These are phyloP conservation scores for Gymnopus androsaceus DNA, from an alignment of 1,284 basidiomycete genomes.

Conservation along the genomic window DNA sequence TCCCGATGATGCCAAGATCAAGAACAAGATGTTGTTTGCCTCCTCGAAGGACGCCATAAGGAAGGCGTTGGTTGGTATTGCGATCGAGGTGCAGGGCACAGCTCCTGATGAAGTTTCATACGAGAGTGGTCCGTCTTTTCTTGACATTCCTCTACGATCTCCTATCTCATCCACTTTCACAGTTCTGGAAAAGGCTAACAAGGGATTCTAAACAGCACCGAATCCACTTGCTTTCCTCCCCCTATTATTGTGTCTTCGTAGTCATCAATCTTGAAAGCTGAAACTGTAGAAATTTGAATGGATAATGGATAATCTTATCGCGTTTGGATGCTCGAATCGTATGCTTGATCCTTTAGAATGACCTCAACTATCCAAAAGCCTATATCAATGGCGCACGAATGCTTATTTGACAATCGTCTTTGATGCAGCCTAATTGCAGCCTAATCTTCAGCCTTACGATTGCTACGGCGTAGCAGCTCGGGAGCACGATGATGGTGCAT, in stretches of 20 bases:
- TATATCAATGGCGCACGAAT: too few relatives aligned
- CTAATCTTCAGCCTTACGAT: too few relatives aligned
- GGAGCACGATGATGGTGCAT: too few relatives aligned
- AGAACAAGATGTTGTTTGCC: slow-evolving; percentile 94
- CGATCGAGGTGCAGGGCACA: slow-evolving; percentile 86
- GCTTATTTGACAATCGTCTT: too few relatives aligned
- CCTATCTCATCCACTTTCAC: slow-evolving; percentile 5
- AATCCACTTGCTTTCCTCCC: background rate
- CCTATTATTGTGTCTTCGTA: background rate
- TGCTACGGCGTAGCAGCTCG: too few relatives aligned
- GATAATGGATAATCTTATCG: too few relatives aligned
- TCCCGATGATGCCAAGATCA: slow-evolving; percentile 86
- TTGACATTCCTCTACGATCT: background rate
- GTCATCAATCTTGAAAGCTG: background rate
- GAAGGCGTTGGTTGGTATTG: slow-evolving; percentile 71
- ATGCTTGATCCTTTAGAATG: too few relatives aligned
- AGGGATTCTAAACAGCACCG: slow-evolving; percentile 18
- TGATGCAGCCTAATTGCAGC: too few relatives aligned
- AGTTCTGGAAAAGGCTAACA: slow-evolving; percentile 35
- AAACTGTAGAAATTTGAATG: slow-evolving; percentile 9
- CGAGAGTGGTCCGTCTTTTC: slow-evolving; percentile 65
- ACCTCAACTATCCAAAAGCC: too few relatives aligned
- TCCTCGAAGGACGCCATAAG: slow-evolving; percentile 89
- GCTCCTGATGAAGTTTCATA: slow-evolving; percentile 78
- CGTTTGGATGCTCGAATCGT: too few relatives aligned